Percentiles rank a stretch among this genome's conserved stretches.
Evolutionary conservation across 352 stramenopile species (phyloP).

Genomic region (Globisporangium irregulare): DNA sequence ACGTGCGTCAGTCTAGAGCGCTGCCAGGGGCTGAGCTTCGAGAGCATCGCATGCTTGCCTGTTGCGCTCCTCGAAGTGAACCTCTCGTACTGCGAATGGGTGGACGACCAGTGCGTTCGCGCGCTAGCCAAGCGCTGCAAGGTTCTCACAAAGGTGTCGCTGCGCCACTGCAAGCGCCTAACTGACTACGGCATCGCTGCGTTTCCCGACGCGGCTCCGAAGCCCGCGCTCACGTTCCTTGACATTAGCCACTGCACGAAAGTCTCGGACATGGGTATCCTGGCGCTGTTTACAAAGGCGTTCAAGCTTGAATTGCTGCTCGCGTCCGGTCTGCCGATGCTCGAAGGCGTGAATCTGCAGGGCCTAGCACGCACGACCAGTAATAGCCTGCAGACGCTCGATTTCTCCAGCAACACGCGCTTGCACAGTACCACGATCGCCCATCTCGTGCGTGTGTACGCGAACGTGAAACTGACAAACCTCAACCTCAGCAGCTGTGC

Average conservation of each 20-base stretch:
- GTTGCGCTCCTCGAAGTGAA: conserved; percentile 38
- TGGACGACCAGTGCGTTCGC: conserved; percentile 53
- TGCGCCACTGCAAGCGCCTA: conserved; percentile 50
- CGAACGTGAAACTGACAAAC: conserved; percentile 26
- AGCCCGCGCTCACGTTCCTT: conserved; percentile 32
- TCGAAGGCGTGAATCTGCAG: conserved; percentile 62
- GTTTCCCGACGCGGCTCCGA: conserved; percentile 39
- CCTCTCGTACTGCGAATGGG: conserved; percentile 66
- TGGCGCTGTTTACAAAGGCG: conserved; percentile 46
- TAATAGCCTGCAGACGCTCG: conserved; percentile 29
- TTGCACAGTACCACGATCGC: conserved; percentile 44
- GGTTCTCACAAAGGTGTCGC: conserved; percentile 27
- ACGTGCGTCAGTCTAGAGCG: conserved; percentile 19
- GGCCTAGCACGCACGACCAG: conserved; percentile 33
- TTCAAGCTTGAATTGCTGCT: conserved; percentile 34
- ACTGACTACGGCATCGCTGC: conserved; percentile 69
- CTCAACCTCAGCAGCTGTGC: conserved; percentile 57
- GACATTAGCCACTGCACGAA: conserved; percentile 55
- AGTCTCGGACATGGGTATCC: conserved; percentile 53
- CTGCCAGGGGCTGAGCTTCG: conserved; percentile 21
- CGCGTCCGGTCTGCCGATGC: conserved; percentile 35
- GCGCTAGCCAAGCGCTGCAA: conserved; percentile 36
- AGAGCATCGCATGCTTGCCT: conserved; percentile 19
- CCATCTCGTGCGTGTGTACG: conserved; percentile 40
- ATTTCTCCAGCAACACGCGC: conserved; percentile 29